phyloP scores from a whole-genome alignment of 495 filamentous ascomycete genomes.

The Penicillium waksmanii region DNA sequence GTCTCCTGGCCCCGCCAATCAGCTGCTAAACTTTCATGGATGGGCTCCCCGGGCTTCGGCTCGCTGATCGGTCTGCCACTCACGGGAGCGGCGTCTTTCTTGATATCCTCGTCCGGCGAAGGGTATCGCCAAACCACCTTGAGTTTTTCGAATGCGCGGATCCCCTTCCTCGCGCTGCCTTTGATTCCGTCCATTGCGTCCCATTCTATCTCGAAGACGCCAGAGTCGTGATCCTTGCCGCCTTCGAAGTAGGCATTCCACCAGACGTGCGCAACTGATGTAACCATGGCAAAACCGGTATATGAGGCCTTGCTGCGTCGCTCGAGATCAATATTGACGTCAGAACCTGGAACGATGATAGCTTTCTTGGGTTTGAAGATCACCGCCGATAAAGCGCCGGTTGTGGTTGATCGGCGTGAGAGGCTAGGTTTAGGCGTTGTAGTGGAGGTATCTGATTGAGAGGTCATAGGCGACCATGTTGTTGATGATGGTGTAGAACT shows the following conservation, averaged over 20 bases:
- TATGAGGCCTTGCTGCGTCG: slow-evolving; percentile 75
- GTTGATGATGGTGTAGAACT: slow-evolving; percentile 3
- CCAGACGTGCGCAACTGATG: slow-evolving; percentile 92
- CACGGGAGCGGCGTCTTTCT: slow-evolving; percentile 19
- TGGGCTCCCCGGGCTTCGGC: slow-evolving; percentile 62
- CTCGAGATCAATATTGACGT: slow-evolving; percentile 90
- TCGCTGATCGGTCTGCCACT: slow-evolving; percentile 55
- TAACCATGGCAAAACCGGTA: slow-evolving; percentile 82
- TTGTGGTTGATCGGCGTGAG: slow-evolving; percentile 11
- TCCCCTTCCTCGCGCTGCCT: slow-evolving; percentile 78
- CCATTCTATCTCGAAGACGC: slow-evolving; percentile 68
- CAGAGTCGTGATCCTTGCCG: slow-evolving; percentile 61
- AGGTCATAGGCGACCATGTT: slow-evolving; percentile 4
- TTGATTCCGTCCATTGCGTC: slow-evolving; percentile 75
- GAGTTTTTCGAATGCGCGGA: slow-evolving; percentile 77
- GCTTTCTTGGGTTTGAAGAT: slow-evolving; percentile 73
- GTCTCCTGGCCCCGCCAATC: slow-evolving; percentile 64
- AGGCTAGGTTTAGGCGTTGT: slow-evolving; percentile 15
- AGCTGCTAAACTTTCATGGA: slow-evolving; percentile 67
- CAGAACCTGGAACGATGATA: slow-evolving; percentile 73
- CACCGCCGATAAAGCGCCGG: slow-evolving; percentile 51
- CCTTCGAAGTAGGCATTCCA: slow-evolving; percentile 96
- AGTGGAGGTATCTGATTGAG: slow-evolving; percentile 26
- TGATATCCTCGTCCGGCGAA: slow-evolving; percentile 26
- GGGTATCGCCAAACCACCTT: slow-evolving; percentile 80